These are phyloP conservation scores for Ceratobasidium sp. DNA, from an alignment of 1,284 basidiomycete genomes.

Conservation along the genomic window DNA sequence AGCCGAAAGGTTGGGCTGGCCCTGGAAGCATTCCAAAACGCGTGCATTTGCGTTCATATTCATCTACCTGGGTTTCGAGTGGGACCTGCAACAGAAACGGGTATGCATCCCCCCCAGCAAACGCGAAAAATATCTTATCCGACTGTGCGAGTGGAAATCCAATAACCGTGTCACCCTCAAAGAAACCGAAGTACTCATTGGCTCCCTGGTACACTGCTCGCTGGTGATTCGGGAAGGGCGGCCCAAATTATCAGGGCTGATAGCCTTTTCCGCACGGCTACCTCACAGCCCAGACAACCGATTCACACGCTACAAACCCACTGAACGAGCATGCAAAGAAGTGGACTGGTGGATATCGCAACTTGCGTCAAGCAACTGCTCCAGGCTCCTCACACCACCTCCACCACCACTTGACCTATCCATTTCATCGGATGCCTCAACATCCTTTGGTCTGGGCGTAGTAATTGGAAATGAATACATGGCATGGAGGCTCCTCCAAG, in stretches of 20 bases:
- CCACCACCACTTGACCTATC: neutral
- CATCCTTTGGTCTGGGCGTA: conserved; percentile 56
- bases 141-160: neutral
- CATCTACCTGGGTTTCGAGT: conserved; percentile 57
- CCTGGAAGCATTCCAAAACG: conserved; percentile 54
- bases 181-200: conserved; percentile 4
- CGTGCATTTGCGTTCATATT: conserved; percentile 48
- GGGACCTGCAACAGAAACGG: conserved; percentile 48
- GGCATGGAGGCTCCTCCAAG: conserved; percentile 51
- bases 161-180: conserved; percentile 1
- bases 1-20: conserved; percentile 51
- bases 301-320: neutral
- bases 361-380: too few species aligned
- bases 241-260: conserved; percentile 6
- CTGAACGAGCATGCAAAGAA: neutral
- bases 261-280: conserved; percentile 1
- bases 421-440: conserved; percentile 52
- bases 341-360: conserved; percentile 9
- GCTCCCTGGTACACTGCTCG: conserved; percentile 30
- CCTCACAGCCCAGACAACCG: neutral
- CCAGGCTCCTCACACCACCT: too few species aligned
- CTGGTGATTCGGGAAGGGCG: conserved; percentile 19
- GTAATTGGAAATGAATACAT: conserved; percentile 51
- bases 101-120: neutral
- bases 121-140: neutral